Base-by-base conservation (phyloP, 768 basidiomycete species). In the Phanerochaete sordida region DNA sequence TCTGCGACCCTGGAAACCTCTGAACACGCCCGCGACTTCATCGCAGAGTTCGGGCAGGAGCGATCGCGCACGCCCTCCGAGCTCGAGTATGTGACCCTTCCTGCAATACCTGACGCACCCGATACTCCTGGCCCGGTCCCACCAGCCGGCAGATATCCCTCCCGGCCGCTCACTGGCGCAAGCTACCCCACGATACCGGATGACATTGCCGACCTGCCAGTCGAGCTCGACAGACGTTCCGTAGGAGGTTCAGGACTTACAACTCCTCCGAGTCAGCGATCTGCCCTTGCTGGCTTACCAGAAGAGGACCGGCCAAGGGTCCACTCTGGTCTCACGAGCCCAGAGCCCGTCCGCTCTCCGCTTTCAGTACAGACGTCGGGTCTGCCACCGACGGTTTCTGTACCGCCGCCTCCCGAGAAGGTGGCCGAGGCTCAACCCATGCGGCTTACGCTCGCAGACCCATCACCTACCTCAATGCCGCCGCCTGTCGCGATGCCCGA, bases 41-140 rank as follows among this genome's bases (percentile, higher is more conserved):
- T 23, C 24, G 51, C 15, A 3, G 28, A n/a, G 39, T 43, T 11
- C 19, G 39, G 39, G 27, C 57, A 35, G 5, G 56, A 43, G 21
- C 58, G 27, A 1, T 57, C 43, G 3, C 65, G 62, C 21, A 61
- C 68, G 2, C 67, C 69, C 3, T 68, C 67, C 24, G 70, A 71
- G 37, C 66, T 71, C 5, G 66, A 68, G 33, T 71, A 71, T 50
- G 52, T 62, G n/a, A 26, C 66, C 7, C 33, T 65, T 2, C 70
- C 70, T 37, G 58, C 55, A 31, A 67, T 69, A 19, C 65, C 68
- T 13, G 63, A 69, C 44, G 58, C 55, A 3, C 24, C 44, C 15
- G 45, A 48, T 27, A 6, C 26, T 19, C 19, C 19, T 39, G 59
- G 58, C 1, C 46, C 60, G 2, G n/a, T n/a, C n/a, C n/a, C n/a